A percentile compares a stretch with the other conserved stretches of the same genome.
Conservation (phyloP, 371 early-diverging fungal genomes). For the Syncephalis fuscata region DNA sequence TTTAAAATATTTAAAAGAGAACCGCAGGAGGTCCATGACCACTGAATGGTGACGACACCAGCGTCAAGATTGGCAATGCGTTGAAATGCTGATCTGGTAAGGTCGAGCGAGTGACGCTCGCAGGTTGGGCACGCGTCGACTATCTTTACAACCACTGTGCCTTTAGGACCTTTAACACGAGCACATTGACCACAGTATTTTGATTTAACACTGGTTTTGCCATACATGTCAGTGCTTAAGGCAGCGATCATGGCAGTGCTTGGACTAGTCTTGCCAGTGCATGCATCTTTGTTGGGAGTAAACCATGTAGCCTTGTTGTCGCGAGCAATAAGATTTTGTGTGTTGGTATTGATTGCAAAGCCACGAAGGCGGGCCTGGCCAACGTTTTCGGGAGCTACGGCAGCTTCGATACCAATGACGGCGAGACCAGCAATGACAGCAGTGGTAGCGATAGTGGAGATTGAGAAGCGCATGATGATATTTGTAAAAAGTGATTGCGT, state of each 20-base stretch:
- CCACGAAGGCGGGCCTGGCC: no score
- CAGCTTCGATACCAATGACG: no score
- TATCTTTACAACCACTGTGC: slow-evolving; percentile 18
- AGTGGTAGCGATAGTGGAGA: no score
- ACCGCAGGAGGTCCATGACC: slow-evolving; percentile 8
- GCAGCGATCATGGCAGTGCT: slow-evolving; percentile 13
- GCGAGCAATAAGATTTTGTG: no score
- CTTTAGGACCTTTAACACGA: slow-evolving; percentile 16
- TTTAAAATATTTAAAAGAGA: no score
- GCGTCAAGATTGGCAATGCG: slow-evolving; percentile 16
- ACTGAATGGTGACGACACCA: slow-evolving; percentile 20
- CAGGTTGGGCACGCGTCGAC: slow-evolving; percentile 28
- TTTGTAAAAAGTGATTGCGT: no score
- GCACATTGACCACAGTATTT: slow-evolving; percentile 22
- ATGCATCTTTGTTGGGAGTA: no score
- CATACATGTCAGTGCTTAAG: background rate
- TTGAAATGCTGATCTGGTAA: slow-evolving; percentile 23
- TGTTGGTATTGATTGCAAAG: no score
- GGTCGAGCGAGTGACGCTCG: slow-evolving; percentile 18
- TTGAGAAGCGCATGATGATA: no score
- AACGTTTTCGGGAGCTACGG: no score
- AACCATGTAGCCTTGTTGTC: no score
- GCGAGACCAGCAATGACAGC: no score
- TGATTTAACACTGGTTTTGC: slow-evolving; percentile 4
- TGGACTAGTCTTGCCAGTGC: slow-evolving; percentile 7